Base-by-base conservation (phyloP, 2,329 filamentous ascomycete species). In the Diaporthe citri region DNA sequence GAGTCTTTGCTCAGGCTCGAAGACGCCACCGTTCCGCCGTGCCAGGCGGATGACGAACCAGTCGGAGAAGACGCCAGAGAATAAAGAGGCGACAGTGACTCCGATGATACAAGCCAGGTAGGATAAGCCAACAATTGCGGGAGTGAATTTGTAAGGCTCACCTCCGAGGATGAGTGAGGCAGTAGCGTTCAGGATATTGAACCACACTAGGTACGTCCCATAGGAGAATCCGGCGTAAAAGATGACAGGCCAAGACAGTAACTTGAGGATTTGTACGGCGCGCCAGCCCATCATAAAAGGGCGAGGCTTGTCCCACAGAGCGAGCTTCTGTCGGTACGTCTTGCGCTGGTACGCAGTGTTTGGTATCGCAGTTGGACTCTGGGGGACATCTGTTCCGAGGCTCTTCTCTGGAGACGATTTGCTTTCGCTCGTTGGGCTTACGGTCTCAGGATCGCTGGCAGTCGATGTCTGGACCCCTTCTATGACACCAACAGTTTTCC, bases 231-330 rank as follows among this genome's bases (percentile, higher is more conserved):
- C 75, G 0, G 83, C 79, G 72, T 84, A 87, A 62, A 86, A 84
- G 25, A 87, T 82, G 22, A 85, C 82, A 0, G 86, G 86, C 83
- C 84, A 87, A 1, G 80, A 80, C 5, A 86, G 79, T 43, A 84
- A 80, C 70, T 76, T 77, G 39, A 77, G 72, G 41, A 77, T 77
- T 52, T 84, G 84, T 77, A 81, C 80, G 0, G 84, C 83, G 2
- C 84, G 81, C 51, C 80, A 80, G 41, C 82, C 80, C 83, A 86
- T 85, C 77, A 80, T 77, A 71, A 83, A 84, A 0, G 85, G 86
- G 20, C 86, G 84, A 70, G 75, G 74, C 57, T 74, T 74, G 60
- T 77, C 75, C 62, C 48, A 78, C 17, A 83, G 48, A 15, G 79
- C 77, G n/a, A 84, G 81, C 70, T 85, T 86, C n/a, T 85, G 80